Evolutionary conservation across 257 asterid genomes (phyloP), one percentile per base, ranked within the genome.

Genomic region (Schizonepeta tenuifolia): DNA sequence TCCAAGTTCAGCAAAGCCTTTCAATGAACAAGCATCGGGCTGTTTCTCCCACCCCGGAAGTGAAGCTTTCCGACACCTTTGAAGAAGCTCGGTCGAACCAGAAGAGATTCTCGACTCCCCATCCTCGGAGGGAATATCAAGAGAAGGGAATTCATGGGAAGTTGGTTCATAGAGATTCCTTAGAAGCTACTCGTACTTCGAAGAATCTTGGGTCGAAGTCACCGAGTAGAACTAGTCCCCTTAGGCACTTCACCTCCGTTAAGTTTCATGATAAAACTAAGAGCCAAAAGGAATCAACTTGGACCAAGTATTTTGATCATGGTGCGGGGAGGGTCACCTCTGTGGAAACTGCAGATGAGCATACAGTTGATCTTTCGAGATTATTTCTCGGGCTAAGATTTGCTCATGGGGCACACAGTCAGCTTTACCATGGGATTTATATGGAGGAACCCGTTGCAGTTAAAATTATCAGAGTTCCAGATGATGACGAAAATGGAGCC

Each of bases 251-350:
- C 51, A 31, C 73, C 4, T 86, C 96, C 0, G 69, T 80, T 82
- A 88, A 83, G 35, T 63, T 79, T 70, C 72, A 67, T 9, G 90
- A 82, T 0, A 86, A 80, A 68, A 17, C 85, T 5, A 88, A 82
- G 76, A 75, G 81, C 47, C 77, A 75, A 31, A 88, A 84, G 76
- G 97, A 90, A 15, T 88, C 89, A 0, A 68, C 81, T 0, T 88
- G 97, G 96, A 38, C 82, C 3, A 87, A 88, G 86, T 85, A 82
- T 74, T 89, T 91, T 70, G 96, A 85, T 71, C 86, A 84, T 69
- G 86, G 88, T 65, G 92, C 88, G 14, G 87, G 96, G 21, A 86
- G 85, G 85, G 93, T 92, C 41, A 85, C 85, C 33, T 83, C 88
- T 33, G 92, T 89, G 11, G 93, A 82, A 65, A 75, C 78, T 17